phyloP scores from a whole-genome alignment of 208 protist species.

The Novymonas esmeraldas region DNA sequence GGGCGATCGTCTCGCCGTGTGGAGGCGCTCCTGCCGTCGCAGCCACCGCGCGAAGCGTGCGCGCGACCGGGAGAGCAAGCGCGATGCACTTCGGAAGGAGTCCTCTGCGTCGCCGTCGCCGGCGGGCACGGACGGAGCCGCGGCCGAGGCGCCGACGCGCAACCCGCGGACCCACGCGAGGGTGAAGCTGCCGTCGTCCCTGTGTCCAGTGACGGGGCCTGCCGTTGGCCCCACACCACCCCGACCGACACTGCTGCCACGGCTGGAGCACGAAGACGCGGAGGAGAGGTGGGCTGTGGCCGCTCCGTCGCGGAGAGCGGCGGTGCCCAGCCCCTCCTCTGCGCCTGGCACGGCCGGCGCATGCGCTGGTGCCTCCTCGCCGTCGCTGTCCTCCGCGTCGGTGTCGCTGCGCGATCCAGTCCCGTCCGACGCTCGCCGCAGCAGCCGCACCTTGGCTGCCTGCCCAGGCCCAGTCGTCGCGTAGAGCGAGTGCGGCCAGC shows the following conservation, averaged over 20 bases:
- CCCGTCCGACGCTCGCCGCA: background rate
- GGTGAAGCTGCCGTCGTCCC: conserved; percentile 11
- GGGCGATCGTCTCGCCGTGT: conserved; percentile 13
- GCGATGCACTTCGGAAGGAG: conserved; percentile 17
- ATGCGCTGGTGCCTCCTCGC: too few species aligned
- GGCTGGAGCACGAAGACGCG: background rate
- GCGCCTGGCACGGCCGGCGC: too few species aligned
- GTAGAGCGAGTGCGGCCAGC: conserved; percentile 17
- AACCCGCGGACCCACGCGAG: conserved; percentile 17
- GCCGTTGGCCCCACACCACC: background rate
- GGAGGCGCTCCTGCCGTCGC: conserved; percentile 7
- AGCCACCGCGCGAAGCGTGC: conserved; percentile 23
- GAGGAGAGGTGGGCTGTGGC: background rate
- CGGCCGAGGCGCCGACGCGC: background rate
- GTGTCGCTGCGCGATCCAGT: too few species aligned
- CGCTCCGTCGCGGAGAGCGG: background rate
- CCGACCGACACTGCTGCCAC: background rate
- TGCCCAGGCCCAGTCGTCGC: conserved; percentile 13
- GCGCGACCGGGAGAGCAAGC: conserved; percentile 18
- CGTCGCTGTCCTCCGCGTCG: too few species aligned
- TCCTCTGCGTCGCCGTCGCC: background rate
- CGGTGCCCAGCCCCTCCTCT: too few species aligned
- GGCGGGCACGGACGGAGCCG: background rate
- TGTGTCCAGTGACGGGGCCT: too few species aligned
- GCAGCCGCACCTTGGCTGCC: conserved; percentile 6